These are phyloP conservation scores for Coemansia javaensis DNA, from an alignment of 192 early-diverging fungal species.

Conservation along the genomic window DNA sequence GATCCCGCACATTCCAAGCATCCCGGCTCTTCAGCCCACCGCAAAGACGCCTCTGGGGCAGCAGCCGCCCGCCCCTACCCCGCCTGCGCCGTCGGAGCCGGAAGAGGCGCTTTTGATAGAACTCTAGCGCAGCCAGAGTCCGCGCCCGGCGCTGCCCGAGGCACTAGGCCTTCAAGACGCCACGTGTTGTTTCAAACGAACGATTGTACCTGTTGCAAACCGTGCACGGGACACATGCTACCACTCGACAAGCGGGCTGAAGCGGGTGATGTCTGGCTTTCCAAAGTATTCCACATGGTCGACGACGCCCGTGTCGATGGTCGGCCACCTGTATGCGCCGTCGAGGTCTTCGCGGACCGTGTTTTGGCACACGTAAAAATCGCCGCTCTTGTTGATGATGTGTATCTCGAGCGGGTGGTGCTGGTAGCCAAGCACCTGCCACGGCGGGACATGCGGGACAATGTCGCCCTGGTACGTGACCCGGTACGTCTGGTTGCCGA, in stretches of 20 bases:
- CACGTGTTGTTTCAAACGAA: background rate
- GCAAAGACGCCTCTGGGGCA: slow-evolving; percentile 2
- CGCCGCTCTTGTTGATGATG: slow-evolving; percentile 37
- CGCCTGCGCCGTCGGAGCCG: slow-evolving; percentile 7
- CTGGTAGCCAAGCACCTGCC: slow-evolving; percentile 52
- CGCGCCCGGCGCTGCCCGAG: too few relatives aligned
- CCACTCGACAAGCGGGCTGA: slow-evolving; percentile 35
- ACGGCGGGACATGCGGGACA: slow-evolving; percentile 47
- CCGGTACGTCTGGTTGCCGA: slow-evolving; percentile 46
- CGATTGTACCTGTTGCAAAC: background rate
- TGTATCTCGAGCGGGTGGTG: slow-evolving; percentile 49
- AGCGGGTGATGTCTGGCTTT: slow-evolving; percentile 39
- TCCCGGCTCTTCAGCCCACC: slow-evolving; percentile 35
- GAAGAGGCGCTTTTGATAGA: slow-evolving; percentile 37
- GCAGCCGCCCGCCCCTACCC: background rate
- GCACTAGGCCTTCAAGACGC: background rate
- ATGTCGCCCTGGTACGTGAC: slow-evolving; percentile 42
- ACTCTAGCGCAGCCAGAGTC: slow-evolving; percentile 5
- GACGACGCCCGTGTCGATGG: slow-evolving; percentile 41
- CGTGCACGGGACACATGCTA: slow-evolving; percentile 3
- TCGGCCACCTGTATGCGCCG: slow-evolving; percentile 51
- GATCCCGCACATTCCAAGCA: slow-evolving; percentile 24
- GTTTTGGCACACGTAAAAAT: slow-evolving; percentile 49
- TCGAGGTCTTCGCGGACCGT: slow-evolving; percentile 45
- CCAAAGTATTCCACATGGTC: slow-evolving; percentile 50